Evolutionary conservation across 2,329 filamentous ascomycete genomes (phyloP).

Genomic region (Calonectria pseudoreteaudii): DNA sequence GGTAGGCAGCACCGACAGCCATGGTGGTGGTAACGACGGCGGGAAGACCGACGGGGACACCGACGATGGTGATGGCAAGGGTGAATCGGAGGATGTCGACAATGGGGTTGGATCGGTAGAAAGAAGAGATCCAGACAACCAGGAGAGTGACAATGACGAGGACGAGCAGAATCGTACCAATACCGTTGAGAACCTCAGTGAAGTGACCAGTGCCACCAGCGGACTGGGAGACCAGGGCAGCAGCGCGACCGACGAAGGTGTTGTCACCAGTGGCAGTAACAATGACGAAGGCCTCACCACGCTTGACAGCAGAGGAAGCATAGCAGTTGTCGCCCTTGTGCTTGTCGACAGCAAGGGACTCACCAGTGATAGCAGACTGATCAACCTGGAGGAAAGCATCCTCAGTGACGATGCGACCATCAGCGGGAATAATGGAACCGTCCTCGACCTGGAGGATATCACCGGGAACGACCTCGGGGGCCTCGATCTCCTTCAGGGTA

Average conservation of each 20-base stretch:
- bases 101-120: conserved; percentile 88
- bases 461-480: conserved; percentile 86
- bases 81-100: conserved; percentile 86
- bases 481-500: conserved; percentile 81
- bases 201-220: conserved; percentile 84
- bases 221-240: conserved; percentile 85
- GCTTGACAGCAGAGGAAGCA: conserved; percentile 89
- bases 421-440: conserved; percentile 90
- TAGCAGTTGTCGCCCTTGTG: conserved; percentile 84
- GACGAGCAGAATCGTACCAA: conserved; percentile 82
- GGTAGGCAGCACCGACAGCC: conserved; percentile 91
- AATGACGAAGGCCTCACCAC: conserved; percentile 86
- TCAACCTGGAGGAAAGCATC: conserved; percentile 90
- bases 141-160: conserved; percentile 85
- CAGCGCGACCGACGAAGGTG: conserved; percentile 90
- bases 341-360: conserved; percentile 93
- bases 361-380: conserved; percentile 91
- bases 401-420: conserved; percentile 87
- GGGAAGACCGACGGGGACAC: conserved; percentile 92
- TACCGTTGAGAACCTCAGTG: conserved; percentile 89
- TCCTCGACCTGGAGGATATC: conserved; percentile 93
- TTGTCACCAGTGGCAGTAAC: conserved; percentile 88
- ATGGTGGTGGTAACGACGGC: conserved; percentile 95
- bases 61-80: conserved; percentile 89
- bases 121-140: conserved; percentile 86